Conservation (phyloP, 345 rosid species). For the Bretschneidera sinensis region DNA sequence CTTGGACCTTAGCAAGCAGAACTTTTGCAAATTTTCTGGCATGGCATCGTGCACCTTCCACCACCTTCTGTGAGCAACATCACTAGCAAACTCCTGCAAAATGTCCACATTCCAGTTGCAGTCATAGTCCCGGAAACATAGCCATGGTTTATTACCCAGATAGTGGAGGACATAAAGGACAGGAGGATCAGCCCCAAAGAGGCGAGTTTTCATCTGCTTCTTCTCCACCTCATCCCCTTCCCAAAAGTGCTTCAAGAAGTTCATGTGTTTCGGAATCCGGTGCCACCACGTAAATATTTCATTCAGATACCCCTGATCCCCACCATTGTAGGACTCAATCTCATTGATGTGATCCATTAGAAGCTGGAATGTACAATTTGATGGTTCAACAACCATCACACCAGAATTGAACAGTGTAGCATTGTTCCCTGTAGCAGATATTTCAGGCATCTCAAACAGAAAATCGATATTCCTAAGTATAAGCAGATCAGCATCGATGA, state of each 20-base stretch:
- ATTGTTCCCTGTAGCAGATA: conserved; percentile 71
- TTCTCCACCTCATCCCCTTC: conserved; percentile 82
- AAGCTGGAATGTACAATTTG: conserved; percentile 73
- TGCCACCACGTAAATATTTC: conserved; percentile 99
- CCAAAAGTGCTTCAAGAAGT: conserved; percentile 93
- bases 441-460: conserved; percentile 86
- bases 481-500: conserved; percentile 85
- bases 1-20: conserved; percentile 64
- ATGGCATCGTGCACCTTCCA: conserved; percentile 86
- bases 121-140: conserved; percentile 86
- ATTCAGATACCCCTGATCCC: conserved; percentile 88
- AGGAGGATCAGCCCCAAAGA: conserved; percentile 82
- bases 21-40: conserved; percentile 65
- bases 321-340: conserved; percentile 84
- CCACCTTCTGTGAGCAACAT: conserved; percentile 76
- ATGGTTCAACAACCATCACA: conserved; percentile 82
- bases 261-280: conserved; percentile 86
- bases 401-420: conserved; percentile 85
- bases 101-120: conserved; percentile 94
- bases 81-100: conserved; percentile 71
- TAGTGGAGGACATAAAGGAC: conserved; percentile 81
- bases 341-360: conserved; percentile 82
- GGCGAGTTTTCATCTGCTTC: conserved; percentile 55
- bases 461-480: conserved; percentile 81
- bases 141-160: conserved; percentile 81